Evolutionary conservation across 2,329 filamentous ascomycete genomes (phyloP), one percentile per base, ranked within the genome.

Genomic region (Fusarium pininemorale): DNA sequence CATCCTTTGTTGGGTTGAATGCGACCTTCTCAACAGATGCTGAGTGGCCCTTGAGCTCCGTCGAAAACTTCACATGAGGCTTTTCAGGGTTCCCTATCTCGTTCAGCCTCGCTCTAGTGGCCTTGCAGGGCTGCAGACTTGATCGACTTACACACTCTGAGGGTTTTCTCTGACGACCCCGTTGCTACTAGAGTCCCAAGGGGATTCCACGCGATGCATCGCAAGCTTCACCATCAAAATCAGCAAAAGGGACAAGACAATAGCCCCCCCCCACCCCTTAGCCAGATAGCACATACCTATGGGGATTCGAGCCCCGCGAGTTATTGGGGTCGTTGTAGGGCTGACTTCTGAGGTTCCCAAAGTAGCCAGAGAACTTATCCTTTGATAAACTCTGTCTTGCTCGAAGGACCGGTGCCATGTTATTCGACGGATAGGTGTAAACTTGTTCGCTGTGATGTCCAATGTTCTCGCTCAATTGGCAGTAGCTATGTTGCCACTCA

Each of bases 161-260:
- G 83, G 14, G 89, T 93, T 75, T 89, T 90, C 78, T 94, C 91
- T 30, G 87, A 85, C 11, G 92, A 89, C 7, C 94, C 95, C 1
- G 95, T 97, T 2, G 96, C 96, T 69, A 98, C 91, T 68, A 96
- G 86, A 14, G 90, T 93, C 39, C 96, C 95, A 0, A 94, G 86
- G 0, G 95, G 94, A 74, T 96, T 98, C 96, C 96, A 98, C 44
- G 93, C 92, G 74, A 98, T 91, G 4, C 93, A 92, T 45, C 93
- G 91, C 64, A 97, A 87, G 72, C 92, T 94, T 73, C 61, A 35
- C 51, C 38, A 32, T 48, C 37, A 39, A 47, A 39, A 48, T 77
- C 63, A 78, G 75, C 50, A 56, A 61, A 35, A 42, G 28, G 38
- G 26, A 38, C 22, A 26, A 69, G 41, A 24, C 11, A 20, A 32